Base-by-base conservation (phyloP, 2,329 filamentous ascomycete genomes). In the Verticillium dahliae region DNA sequence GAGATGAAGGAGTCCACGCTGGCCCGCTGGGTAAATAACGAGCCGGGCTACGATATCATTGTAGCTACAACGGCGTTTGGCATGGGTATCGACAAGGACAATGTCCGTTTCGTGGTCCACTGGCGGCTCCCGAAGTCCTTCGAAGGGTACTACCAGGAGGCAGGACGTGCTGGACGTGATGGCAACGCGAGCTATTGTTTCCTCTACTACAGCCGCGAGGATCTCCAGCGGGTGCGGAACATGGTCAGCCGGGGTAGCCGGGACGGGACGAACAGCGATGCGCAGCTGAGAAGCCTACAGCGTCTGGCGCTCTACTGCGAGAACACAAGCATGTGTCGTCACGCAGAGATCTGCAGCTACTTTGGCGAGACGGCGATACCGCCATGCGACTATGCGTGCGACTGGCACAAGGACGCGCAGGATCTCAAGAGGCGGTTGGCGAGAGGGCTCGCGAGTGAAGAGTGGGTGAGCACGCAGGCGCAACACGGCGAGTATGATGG, bases 1-100 rank as follows among this genome's bases (percentile, higher is more conserved):
- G 79, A 87, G 6, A 81, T 84, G 61, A 92, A 92, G 69, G 88
- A 90, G 66, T 85, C 90, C 62, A 89, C 89, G 1, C 80, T 93
- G 4, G 75, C 82, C 15, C 83, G 84, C 18, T 94, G 90, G 90
- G 87, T 92, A 56, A 81, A 82, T 60, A 90, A 91, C 71, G 83
- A 85, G 60, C 81, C 84, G 33, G 90, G 90, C 1, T 97, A 95
- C 75, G 92, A 95, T 72, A 87, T 98, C 57, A 94, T 98, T 63
- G 92, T 97, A 34, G 94, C 94, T 1, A 98, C 94, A 0, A 98
- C 92, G 1, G 94, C 94, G 0, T 98, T 98, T 69, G 94, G 94
- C 2, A 98, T 98, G 94, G 94, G 94, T 33, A 97, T 98, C 66
- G 93, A 98, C 74, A 97, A 97, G 74, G 87, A 95, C 59, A 90